Conservation (phyloP, 2,329 filamentous ascomycete genomes). For the Neocucurbitaria cava region DNA sequence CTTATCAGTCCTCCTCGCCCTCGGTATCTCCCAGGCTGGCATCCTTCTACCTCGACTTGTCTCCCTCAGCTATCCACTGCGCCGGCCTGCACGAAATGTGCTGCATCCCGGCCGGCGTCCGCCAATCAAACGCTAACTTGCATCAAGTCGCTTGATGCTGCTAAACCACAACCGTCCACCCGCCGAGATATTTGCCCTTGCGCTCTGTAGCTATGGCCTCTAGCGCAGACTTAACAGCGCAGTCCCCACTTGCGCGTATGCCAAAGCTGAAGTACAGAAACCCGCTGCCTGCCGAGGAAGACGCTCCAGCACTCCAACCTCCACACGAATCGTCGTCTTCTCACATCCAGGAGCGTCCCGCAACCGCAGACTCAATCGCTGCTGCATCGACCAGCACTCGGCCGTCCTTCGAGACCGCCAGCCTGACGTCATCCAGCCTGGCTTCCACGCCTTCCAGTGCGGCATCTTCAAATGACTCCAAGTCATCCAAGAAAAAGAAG, state of each 20-base stretch:
- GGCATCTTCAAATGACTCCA: conserved; percentile 36
- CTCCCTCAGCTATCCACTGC: conserved; percentile 16
- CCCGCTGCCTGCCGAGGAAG: conserved; percentile 32
- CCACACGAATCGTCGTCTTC: conserved; percentile 11
- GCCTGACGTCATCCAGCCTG: conserved; percentile 39
- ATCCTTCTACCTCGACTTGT: not conserved
- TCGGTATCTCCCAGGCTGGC: not conserved
- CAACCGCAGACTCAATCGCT: conserved; percentile 14
- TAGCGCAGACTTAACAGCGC: conserved; percentile 34
- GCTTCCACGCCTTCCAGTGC: conserved; percentile 37
- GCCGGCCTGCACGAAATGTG: conserved; percentile 23
- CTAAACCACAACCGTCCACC: conserved; percentile 29
- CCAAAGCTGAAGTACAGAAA: conserved; percentile 47
- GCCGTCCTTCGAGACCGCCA: conserved; percentile 28
- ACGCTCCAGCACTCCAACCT: conserved; percentile 17
- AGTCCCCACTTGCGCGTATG: conserved; percentile 36
- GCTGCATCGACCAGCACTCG: conserved; percentile 9
- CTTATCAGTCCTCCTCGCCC: not conserved
- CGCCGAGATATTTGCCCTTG: conserved; percentile 35
- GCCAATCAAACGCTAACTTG: conserved; percentile 28
- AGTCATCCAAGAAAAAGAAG: conserved; percentile 40
- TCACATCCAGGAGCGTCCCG: conserved; percentile 10
- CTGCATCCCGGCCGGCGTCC: conserved; percentile 16
- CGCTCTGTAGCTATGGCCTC: conserved; percentile 35
- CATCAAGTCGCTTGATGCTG: conserved; percentile 14